Percentiles rank a stretch among this genome's conserved stretches.
These are phyloP conservation scores for Gossypium schwendimanii DNA, from an alignment of 441 rosid genomes.

Conservation along the genomic window DNA sequence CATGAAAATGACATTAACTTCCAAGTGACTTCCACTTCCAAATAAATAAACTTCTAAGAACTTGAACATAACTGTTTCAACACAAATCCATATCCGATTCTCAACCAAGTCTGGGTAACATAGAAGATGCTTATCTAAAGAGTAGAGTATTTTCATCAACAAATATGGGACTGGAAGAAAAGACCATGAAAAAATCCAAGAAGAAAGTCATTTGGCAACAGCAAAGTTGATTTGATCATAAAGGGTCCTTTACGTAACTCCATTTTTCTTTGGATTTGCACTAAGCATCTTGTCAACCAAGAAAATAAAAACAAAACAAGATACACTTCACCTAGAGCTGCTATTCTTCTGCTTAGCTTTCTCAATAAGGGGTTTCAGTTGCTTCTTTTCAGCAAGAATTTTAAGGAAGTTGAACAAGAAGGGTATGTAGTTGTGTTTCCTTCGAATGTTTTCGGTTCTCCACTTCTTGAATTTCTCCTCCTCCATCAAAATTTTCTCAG, in stretches of 20 bases:
- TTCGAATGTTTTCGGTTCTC: conserved; percentile 83
- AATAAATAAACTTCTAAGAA: no score
- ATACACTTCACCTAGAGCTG: conserved; percentile 25
- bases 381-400: conserved; percentile 97
- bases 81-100: neutral
- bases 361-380: conserved; percentile 90
- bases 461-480: conserved; percentile 93
- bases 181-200: neutral
- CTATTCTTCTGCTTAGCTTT: conserved; percentile 83
- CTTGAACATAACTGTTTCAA: neutral
- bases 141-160: neutral
- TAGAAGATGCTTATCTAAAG: neutral
- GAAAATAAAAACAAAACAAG: neutral
- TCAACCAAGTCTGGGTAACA: neutral
- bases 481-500: conserved; percentile 80
- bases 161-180: neutral
- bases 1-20: neutral
- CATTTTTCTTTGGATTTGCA: neutral
- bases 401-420: conserved; percentile 90
- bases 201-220: neutral
- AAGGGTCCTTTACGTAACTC: neutral
- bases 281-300: neutral
- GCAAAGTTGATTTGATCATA: neutral
- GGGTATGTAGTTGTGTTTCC: conserved; percentile 96
- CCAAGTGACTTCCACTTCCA: neutral